phyloP scores from a whole-genome alignment of 2,329 filamentous ascomycete species.

The Botrytis galanthina region DNA sequence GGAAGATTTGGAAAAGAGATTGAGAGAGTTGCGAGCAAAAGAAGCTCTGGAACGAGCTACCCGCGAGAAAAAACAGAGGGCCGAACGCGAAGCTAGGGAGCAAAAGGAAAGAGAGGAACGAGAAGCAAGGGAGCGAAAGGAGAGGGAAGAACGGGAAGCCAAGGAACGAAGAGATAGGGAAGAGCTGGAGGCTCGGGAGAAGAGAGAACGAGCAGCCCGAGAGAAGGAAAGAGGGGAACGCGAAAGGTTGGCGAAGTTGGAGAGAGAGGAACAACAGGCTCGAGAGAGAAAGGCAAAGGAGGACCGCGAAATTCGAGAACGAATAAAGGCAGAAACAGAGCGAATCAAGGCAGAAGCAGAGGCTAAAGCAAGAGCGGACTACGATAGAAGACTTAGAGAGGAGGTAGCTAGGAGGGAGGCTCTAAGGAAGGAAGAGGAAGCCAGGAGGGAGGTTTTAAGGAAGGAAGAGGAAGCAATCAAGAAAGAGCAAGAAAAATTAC shows the following conservation, averaged over 20 bases:
- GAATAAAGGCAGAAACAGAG: slow-evolving; percentile 33
- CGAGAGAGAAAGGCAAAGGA: slow-evolving; percentile 43
- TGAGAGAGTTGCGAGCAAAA: slow-evolving; percentile 57
- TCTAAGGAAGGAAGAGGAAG: slow-evolving; percentile 32
- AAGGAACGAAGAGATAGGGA: slow-evolving; percentile 29
- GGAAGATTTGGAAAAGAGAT: slow-evolving; percentile 52
- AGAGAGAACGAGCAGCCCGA: slow-evolving; percentile 46
- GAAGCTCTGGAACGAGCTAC: slow-evolving; percentile 46
- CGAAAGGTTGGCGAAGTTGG: slow-evolving; percentile 21
- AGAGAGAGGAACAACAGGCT: slow-evolving; percentile 29
- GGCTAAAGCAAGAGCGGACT: slow-evolving; percentile 42
- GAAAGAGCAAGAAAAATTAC: slow-evolving; percentile 33
- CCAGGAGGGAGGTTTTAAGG: slow-evolving; percentile 25
- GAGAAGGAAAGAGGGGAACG: slow-evolving; percentile 38
- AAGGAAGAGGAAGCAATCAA: slow-evolving; percentile 16
- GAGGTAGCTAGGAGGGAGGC: slow-evolving; percentile 35
- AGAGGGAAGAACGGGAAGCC: slow-evolving; percentile 36
- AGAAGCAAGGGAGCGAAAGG: slow-evolving; percentile 57
- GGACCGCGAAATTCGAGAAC: slow-evolving; percentile 47
- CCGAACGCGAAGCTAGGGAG: slow-evolving; percentile 40
- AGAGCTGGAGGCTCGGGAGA: slow-evolving; percentile 19
- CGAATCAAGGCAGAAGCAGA: slow-evolving; percentile 47
- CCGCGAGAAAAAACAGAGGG: slow-evolving; percentile 41
- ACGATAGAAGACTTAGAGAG: slow-evolving; percentile 41
- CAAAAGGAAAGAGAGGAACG: slow-evolving; percentile 41